phyloP scores from a whole-genome alignment of 108 stramenopile genomes.

The Asterionellopsis glacialis region DNA sequence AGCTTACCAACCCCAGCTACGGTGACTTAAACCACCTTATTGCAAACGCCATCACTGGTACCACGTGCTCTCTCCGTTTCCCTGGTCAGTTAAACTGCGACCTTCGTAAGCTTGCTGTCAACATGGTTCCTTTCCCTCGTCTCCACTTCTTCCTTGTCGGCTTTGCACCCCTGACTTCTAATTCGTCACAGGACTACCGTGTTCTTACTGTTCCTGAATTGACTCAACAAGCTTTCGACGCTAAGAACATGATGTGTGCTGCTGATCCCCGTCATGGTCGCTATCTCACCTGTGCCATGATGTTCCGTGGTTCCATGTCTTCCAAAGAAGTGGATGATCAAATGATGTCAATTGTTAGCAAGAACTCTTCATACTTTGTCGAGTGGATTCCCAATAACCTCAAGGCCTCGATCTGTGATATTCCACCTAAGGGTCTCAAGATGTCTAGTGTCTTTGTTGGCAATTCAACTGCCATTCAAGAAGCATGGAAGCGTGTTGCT shows the following conservation, averaged over 20 bases:
- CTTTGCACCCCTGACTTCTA: slow-evolving; percentile 91
- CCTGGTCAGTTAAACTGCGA: slow-evolving; percentile 99
- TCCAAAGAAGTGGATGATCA: slow-evolving; percentile 96
- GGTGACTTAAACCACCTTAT: slow-evolving; percentile 94
- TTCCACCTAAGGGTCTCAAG: slow-evolving; percentile 94
- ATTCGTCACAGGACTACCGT: slow-evolving; percentile 92
- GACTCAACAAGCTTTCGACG: slow-evolving; percentile 94
- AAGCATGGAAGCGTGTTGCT: slow-evolving; percentile 87
- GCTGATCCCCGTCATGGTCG: slow-evolving; percentile 99
- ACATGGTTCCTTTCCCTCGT: slow-evolving; percentile 99
- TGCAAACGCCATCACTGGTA: slow-evolving; percentile 91
- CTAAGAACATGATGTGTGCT: slow-evolving; percentile 99
- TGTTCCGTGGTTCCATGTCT: slow-evolving; percentile 98
- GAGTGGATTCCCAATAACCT: slow-evolving; percentile 99
- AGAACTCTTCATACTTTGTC: slow-evolving; percentile 98
- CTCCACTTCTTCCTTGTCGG: slow-evolving; percentile 99
- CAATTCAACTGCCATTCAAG: slow-evolving; percentile 94
- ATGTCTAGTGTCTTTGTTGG: slow-evolving; percentile 93
- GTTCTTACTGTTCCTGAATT: slow-evolving; percentile 96
- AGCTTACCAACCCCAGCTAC: slow-evolving; percentile 89
- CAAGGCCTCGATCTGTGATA: slow-evolving; percentile 98
- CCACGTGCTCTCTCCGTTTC: slow-evolving; percentile 95
- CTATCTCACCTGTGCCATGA: slow-evolving; percentile 96
- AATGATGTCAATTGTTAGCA: slow-evolving; percentile 97
- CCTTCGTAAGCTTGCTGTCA: slow-evolving; percentile 97